Evolutionary conservation across 2,329 filamentous ascomycete genomes (phyloP).

Genomic region (Calycina herbarum): DNA sequence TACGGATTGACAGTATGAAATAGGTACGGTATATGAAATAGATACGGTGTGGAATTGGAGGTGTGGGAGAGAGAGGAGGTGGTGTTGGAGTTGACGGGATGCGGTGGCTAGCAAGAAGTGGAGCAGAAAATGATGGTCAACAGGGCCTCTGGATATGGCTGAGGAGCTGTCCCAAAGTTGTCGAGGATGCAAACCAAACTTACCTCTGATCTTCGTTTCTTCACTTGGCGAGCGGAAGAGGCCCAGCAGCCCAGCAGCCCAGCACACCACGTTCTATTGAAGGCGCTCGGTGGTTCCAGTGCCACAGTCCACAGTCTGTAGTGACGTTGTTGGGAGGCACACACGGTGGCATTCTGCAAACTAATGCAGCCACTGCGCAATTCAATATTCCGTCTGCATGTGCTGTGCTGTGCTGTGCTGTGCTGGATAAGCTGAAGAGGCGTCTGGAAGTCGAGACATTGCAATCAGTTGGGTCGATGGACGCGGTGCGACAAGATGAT

Average conservation of each 20-base stretch:
- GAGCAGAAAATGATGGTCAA: too few relatives aligned
- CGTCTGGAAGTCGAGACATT: too few relatives aligned
- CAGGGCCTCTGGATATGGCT: too few relatives aligned
- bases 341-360: neutral
- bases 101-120: neutral
- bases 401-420: too few relatives aligned
- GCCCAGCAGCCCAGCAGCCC: too few relatives aligned
- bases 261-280: neutral
- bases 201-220: too few relatives aligned
- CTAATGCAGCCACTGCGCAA: neutral
- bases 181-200: too few relatives aligned
- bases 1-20: neutral
- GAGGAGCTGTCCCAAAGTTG: too few relatives aligned
- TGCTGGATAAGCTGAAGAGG: too few relatives aligned
- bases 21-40: too few relatives aligned
- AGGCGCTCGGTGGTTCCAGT: neutral
- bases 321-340: neutral
- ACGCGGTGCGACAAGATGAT: neutral
- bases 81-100: neutral
- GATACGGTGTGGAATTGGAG: neutral
- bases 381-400: neutral
- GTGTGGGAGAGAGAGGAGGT: neutral
- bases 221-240: too few relatives aligned
- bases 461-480: neutral
- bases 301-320: neutral